Percentiles rank a stretch among this genome's conserved stretches.
Conservation (phyloP, 805 yeast genomes). For the Candida ortonii region DNA sequence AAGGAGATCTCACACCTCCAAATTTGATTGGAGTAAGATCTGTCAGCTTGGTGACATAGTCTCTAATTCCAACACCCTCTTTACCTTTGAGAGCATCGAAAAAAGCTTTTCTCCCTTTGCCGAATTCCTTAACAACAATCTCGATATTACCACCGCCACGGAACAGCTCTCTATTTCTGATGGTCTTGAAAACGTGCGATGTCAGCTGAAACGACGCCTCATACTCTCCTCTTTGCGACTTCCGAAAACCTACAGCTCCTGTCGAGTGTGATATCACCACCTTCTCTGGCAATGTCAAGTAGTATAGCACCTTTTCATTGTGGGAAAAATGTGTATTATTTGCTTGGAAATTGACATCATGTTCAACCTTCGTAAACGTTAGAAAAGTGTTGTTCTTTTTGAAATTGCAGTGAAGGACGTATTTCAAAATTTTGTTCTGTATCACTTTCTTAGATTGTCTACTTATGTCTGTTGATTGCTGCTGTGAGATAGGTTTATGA, state of each 20-base stretch:
- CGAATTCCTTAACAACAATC: constrained; percentile 74
- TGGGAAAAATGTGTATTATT: constrained; percentile 55
- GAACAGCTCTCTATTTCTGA: constrained; percentile 49
- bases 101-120: constrained; percentile 88
- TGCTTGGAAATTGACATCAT: constrained; percentile 55
- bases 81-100: constrained; percentile 80
- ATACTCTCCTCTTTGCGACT: constrained; percentile 85
- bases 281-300: constrained; percentile 75
- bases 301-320: constrained; percentile 72
- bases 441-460: constrained; percentile 11
- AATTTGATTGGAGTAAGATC: constrained; percentile 82
- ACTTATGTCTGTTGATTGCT: constrained; percentile 7
- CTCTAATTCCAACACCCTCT: constrained; percentile 73
- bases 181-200: constrained; percentile 64
- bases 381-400: constrained; percentile 80
- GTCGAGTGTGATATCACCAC: constrained; percentile 67
- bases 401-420: constrained; percentile 74
- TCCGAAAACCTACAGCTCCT: constrained; percentile 86
- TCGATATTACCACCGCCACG: constrained; percentile 58
- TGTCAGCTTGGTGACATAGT: constrained; percentile 63
- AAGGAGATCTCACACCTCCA: constrained; percentile 90
- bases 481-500: too few relatives aligned
- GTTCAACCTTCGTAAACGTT: constrained; percentile 68
- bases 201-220: constrained; percentile 91
- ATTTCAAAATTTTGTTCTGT: constrained; percentile 44